These are phyloP conservation scores for Retiboletus fuscus DNA, from an alignment of 1,284 basidiomycete species.

Conservation along the genomic window DNA sequence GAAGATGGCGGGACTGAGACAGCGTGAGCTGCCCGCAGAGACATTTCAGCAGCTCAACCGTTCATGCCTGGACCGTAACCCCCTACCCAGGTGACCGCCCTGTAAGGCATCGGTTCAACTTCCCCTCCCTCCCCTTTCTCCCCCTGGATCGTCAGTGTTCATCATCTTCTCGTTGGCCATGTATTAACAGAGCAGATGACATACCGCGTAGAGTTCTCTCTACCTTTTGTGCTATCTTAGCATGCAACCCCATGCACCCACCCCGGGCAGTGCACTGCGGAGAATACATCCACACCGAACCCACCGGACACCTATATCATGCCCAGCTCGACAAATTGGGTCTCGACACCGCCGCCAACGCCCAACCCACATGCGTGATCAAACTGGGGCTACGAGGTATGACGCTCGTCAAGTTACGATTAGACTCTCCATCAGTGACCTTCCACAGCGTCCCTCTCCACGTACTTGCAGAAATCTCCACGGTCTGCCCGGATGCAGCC, in stretches of 20 bases:
- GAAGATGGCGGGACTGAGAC: too few relatives aligned
- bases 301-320: constrained; percentile 66
- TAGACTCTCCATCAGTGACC: constrained; percentile 34
- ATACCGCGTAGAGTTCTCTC: too few relatives aligned
- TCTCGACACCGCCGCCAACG: constrained; percentile 31
- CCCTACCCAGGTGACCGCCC: too few relatives aligned
- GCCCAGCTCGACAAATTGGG: constrained; percentile 63
- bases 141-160: too few relatives aligned
- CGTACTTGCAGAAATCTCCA: constrained; percentile 51
- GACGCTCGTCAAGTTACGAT: constrained; percentile 43
- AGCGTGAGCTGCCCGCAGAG: too few relatives aligned
- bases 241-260: constrained; percentile 52
- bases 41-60: too few relatives aligned
- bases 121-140: too few relatives aligned
- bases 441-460: constrained; percentile 52
- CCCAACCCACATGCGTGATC: constrained; percentile 22
- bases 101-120: too few relatives aligned
- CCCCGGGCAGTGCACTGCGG: constrained; percentile 41
- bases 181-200: too few relatives aligned
- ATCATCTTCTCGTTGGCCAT: too few relatives aligned
- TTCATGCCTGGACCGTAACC: too few relatives aligned
- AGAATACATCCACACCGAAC: constrained; percentile 37
- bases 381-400: constrained; percentile 65
- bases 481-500: constrained; percentile 36
- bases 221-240: too few relatives aligned